phyloP scores from a whole-genome alignment of 2,329 filamentous ascomycete species.

The Colletotrichum cordylinicola region DNA sequence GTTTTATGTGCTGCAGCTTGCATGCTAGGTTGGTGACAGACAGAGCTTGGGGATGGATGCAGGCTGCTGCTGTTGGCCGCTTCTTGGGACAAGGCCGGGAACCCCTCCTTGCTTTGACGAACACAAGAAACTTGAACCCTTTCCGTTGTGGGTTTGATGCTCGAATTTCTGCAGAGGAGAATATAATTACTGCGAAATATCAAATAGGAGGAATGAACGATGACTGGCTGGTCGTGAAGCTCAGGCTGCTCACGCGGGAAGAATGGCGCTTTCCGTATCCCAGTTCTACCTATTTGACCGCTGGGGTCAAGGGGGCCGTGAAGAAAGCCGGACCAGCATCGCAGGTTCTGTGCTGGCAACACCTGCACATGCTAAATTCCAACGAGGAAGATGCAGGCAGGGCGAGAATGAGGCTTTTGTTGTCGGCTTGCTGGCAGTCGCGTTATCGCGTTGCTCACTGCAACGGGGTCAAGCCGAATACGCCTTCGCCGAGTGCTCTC shows the following conservation, averaged over 20 bases:
- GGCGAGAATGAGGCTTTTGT: background rate
- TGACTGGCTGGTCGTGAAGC: background rate
- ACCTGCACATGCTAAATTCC: background rate
- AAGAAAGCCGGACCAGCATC: background rate
- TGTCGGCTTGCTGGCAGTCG: background rate
- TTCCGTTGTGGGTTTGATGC: background rate
- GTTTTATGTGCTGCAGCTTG: slow-evolving; percentile 21
- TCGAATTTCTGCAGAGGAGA: background rate
- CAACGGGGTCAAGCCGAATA: background rate
- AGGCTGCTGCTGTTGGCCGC: background rate
- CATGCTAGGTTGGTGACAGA: slow-evolving; percentile 8
- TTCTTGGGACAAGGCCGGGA: background rate
- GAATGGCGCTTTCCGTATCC: background rate
- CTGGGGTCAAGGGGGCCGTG: background rate
- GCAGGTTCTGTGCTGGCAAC: background rate
- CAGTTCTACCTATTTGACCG: background rate
- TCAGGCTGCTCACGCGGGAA: background rate
- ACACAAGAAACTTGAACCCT: background rate
- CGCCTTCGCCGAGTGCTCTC: background rate
- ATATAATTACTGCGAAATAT: background rate
- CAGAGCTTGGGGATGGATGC: background rate
- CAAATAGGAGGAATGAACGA: background rate
- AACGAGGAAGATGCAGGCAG: background rate
- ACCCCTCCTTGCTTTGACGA: slow-evolving; percentile 9
- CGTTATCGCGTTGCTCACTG: background rate